Percentiles rank a stretch among this genome's conserved stretches.
These are phyloP conservation scores for Penicillium daleae DNA, from an alignment of 495 filamentous ascomycete species.

Conservation along the genomic window DNA sequence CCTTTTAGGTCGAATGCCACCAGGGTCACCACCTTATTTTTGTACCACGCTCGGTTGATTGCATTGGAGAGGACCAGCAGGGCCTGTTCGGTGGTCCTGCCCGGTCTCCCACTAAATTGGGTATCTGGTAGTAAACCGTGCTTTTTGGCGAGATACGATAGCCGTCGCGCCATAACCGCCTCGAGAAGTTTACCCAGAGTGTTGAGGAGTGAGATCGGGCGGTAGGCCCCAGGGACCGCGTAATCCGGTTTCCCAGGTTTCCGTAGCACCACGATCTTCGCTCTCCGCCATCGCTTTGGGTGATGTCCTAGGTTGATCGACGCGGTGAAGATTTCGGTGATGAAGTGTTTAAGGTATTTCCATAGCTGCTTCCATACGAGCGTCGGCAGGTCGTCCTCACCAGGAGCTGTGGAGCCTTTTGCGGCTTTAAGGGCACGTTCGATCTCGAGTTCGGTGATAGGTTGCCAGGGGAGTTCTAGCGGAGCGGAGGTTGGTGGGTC, in stretches of 20 bases:
- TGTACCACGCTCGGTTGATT: conserved; percentile 31
- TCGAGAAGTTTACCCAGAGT: conserved; percentile 35
- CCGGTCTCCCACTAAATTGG: conserved; percentile 31
- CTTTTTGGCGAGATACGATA: conserved; percentile 26
- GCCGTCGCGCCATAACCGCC: conserved; percentile 26
- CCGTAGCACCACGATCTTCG: conserved; percentile 30
- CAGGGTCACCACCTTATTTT: conserved; percentile 24
- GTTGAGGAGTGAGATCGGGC: conserved; percentile 34
- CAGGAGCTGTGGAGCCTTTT: conserved; percentile 29
- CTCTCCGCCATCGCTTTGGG: conserved; percentile 20
- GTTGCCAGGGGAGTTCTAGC: conserved; percentile 24
- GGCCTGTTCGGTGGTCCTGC: conserved; percentile 29
- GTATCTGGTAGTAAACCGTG: conserved; percentile 30
- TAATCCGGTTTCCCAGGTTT: conserved; percentile 35
- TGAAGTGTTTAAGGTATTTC: conserved; percentile 19
- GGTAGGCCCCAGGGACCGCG: conserved; percentile 22
- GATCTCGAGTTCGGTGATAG: conserved; percentile 31
- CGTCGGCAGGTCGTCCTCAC: conserved; percentile 30
- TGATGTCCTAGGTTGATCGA: conserved; percentile 28
- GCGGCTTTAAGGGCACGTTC: conserved; percentile 23
- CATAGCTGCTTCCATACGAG: conserved; percentile 29
- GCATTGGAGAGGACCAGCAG: conserved; percentile 29
- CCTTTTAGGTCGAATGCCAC: conserved; percentile 33
- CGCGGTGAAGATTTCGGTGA: conserved; percentile 23
- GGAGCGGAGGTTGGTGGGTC: not conserved